These are phyloP conservation scores for Kodamaea derodonti DNA, from an alignment of 1,139 yeast genomes.

Conservation along the genomic window DNA sequence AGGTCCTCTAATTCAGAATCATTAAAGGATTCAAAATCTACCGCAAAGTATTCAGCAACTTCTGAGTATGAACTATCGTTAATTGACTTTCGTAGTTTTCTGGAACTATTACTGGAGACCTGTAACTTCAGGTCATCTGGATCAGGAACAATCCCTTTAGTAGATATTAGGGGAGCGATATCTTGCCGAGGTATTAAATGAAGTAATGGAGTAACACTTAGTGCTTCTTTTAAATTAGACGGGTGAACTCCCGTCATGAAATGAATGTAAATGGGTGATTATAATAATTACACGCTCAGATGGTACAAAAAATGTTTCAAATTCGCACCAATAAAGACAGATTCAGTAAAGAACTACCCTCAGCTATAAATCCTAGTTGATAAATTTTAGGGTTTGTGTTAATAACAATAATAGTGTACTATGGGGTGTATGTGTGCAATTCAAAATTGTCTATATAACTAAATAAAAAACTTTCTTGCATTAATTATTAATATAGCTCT, in stretches of 20 bases:
- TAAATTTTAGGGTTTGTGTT: no score
- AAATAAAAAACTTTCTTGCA: no score
- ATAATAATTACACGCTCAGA: background rate
- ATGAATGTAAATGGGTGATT: background rate
- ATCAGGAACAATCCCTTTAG: constrained; percentile 6
- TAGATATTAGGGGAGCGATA: constrained; percentile 19
- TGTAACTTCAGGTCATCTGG: constrained; percentile 9
- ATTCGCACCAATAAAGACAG: no score
- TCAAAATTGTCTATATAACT: no score
- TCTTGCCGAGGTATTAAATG: constrained; percentile 30
- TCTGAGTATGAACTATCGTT: background rate
- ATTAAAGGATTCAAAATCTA: constrained; percentile 14
- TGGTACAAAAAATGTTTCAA: no score
- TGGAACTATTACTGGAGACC: background rate
- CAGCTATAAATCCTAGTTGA: no score
- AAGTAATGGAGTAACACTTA: constrained; percentile 25
- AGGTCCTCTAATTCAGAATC: background rate
- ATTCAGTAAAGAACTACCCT: no score
- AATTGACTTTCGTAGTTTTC: background rate
- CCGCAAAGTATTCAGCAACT: constrained; percentile 10
- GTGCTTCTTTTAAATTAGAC: constrained; percentile 19
- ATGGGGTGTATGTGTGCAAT: no score
- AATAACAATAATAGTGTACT: no score
- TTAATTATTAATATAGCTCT: no score
- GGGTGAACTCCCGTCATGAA: constrained; percentile 9